Conservation (phyloP, 2,329 filamentous ascomycete species). For the Rachicladosporium sp. region DNA sequence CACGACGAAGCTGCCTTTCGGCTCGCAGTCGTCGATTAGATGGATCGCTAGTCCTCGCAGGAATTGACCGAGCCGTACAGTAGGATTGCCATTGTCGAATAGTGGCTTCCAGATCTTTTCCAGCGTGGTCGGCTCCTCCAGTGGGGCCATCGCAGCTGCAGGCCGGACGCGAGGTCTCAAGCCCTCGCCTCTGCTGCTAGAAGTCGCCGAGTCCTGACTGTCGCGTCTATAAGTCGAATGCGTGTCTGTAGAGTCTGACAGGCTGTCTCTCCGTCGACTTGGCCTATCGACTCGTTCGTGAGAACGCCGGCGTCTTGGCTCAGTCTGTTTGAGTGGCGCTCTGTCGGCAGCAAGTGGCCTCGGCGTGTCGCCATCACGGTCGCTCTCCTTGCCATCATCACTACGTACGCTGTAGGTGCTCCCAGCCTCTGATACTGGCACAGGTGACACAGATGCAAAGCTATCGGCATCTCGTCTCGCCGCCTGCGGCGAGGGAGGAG, state of each 20-base stretch:
- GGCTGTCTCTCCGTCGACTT: no score
- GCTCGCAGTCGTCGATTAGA: constrained; percentile 58
- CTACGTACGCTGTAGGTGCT: constrained; percentile 7
- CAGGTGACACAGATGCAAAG: constrained; percentile 24
- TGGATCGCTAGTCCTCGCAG: constrained; percentile 62
- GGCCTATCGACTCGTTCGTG: no score
- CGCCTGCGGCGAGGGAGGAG: constrained; percentile 40
- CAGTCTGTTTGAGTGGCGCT: no score
- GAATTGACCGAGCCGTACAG: constrained; percentile 56
- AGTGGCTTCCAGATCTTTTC: constrained; percentile 67
- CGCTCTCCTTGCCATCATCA: constrained; percentile 6
- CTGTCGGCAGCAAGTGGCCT: constrained; percentile 4
- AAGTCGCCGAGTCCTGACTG: no score
- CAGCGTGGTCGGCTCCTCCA: constrained; percentile 41
- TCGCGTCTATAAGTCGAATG: no score
- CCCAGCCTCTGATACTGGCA: constrained; percentile 14
- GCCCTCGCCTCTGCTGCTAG: no score
- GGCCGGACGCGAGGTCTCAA: no score
- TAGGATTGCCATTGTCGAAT: constrained; percentile 60
- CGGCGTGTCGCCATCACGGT: constrained; percentile 12
- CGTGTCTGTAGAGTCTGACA: no score
- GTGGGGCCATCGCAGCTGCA: no score
- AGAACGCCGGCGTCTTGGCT: no score
- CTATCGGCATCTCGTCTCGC: background rate
- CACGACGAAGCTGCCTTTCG: constrained; percentile 57